Percentiles rank a stretch among this genome's conserved stretches.
These are phyloP conservation scores for Fusarium drepaniforme DNA, from an alignment of 2,329 filamentous ascomycete species.

Conservation along the genomic window DNA sequence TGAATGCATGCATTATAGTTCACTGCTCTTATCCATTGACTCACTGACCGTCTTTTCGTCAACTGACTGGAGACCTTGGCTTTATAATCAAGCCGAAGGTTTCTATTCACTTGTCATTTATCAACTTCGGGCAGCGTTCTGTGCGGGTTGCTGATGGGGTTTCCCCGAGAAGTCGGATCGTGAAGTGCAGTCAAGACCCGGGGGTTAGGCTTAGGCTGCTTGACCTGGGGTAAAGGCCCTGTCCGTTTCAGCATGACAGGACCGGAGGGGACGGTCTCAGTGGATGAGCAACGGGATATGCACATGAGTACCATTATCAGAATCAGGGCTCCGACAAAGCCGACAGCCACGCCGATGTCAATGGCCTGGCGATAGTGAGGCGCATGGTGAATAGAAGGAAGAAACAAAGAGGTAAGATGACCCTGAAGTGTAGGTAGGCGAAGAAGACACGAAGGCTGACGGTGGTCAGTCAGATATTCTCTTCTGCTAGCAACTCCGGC, in stretches of 20 bases:
- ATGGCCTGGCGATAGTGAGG: background rate
- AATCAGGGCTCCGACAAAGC: background rate
- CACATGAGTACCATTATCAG: background rate
- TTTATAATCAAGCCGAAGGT: no score
- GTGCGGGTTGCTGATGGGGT: background rate
- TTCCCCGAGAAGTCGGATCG: background rate
- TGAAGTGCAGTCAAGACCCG: background rate
- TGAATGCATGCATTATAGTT: no score
- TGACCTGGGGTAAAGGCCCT: background rate
- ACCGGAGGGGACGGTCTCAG: background rate
- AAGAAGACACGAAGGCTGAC: background rate
- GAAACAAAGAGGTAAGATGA: background rate
- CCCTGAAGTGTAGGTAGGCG: background rate
- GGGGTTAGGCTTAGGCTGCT: background rate
- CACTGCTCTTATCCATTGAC: no score
- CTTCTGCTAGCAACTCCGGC: background rate
- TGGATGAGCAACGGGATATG: background rate
- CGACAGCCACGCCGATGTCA: background rate
- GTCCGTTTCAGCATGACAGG: no score
- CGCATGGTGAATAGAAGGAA: background rate
- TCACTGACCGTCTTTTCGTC: no score
- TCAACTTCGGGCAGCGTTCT: background rate
- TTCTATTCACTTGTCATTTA: no score
- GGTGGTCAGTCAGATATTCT: background rate
- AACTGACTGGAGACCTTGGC: no score